Evolutionary conservation across 2,329 filamentous ascomycete species (phyloP), one percentile per base, ranked within the genome.

Genomic region (Microcyclospora tardicrescens): DNA sequence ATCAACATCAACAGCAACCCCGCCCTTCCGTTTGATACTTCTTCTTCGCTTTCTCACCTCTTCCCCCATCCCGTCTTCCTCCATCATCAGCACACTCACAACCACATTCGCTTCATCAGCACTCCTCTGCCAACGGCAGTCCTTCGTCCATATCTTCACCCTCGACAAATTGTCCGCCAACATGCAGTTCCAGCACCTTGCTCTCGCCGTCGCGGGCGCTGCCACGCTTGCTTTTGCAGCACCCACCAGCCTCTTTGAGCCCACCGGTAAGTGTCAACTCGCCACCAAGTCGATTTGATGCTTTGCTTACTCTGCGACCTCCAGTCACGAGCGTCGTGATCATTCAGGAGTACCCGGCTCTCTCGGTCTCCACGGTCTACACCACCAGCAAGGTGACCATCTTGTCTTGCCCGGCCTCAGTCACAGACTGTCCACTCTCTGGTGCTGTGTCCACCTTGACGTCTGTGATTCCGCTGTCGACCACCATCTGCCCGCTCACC

Each of bases 401-500:
- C 48, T 58, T 52, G 46, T 53, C 58, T 47, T 65, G 63, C 50
- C 55, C 56, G n/a, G 46, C 60, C 14, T 51, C 48, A 34, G 57
- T 62, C 34, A 58, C 55, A 37, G 50, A 58, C 46, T 67, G 64
- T 45, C 62, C 63, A 27, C 48, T 51, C 31, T 39, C 39, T 27
- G 39, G 54, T 34, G 51, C 52, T 15, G 55, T 57, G 14, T 52
- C 56, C 8, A 50, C 59, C 35, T 45, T 61, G 43, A 68, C 65
- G 16, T 58, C 60, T 34, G 55, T 60, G 43, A 46, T 64, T 36
- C 52, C 59, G 33, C 48, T 60, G 33, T 61, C 59, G 33, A 68
- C 64, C 40, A 67, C 64, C 30, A 54, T 67, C 52, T 67, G 64
- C 54, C 59, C 63, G 24, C 49, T 59, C 38, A 63, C 60, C 12